Evolutionary conservation across 495 filamentous ascomycete species (phyloP).

Genomic region (Hypoxylon intermedium): DNA sequence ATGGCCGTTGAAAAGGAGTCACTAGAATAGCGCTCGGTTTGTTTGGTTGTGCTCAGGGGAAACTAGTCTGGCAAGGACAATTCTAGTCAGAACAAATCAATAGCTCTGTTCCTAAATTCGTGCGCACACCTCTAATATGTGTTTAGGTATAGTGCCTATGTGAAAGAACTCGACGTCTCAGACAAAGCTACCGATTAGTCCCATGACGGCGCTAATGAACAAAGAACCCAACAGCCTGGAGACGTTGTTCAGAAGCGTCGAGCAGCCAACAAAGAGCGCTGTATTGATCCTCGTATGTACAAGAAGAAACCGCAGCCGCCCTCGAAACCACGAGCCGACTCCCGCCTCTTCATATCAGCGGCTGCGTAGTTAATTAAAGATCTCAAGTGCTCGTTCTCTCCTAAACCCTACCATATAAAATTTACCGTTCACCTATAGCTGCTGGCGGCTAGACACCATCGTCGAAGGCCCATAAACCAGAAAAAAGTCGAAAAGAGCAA

Average conservation of each 20-base stretch:
- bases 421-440: constrained; percentile 36
- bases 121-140: constrained; percentile 12
- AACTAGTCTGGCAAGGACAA: constrained; percentile 4
- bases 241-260: constrained; percentile 32
- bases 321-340: constrained; percentile 27
- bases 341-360: constrained; percentile 31
- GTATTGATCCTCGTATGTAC: constrained; percentile 32
- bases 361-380: constrained; percentile 35
- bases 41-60: constrained; percentile 5
- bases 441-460: constrained; percentile 43
- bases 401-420: constrained; percentile 22
- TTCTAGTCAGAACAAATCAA: constrained; percentile 14
- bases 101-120: constrained; percentile 6
- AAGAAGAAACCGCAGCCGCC: constrained; percentile 40
- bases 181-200: constrained; percentile 33
- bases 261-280: constrained; percentile 33
- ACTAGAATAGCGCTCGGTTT: constrained; percentile 27
- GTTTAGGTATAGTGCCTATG: constrained; percentile 17
- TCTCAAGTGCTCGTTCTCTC: constrained; percentile 40
- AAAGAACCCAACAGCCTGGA: constrained; percentile 30
- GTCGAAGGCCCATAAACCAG: constrained; percentile 30
- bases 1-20: constrained; percentile 6
- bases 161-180: constrained; percentile 38
- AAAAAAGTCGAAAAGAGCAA: constrained; percentile 4
- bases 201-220: constrained; percentile 30